phyloP scores from a whole-genome alignment of 1,139 yeast species.

The Suhomyces maxii region DNA sequence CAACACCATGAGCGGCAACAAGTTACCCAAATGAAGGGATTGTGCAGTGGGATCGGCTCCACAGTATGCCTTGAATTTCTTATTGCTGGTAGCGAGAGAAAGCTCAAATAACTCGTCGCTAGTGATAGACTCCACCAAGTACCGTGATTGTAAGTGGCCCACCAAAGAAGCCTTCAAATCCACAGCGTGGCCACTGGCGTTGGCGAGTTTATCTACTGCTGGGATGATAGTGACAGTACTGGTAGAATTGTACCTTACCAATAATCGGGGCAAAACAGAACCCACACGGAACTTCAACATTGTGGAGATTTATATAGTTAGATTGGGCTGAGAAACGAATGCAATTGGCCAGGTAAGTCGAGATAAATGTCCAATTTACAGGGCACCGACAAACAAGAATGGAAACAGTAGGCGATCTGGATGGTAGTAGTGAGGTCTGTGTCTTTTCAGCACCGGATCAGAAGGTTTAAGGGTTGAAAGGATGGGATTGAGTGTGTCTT shows the following conservation, averaged over 20 bases:
- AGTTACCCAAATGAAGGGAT: slow-evolving; percentile 87
- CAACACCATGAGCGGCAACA: slow-evolving; percentile 81
- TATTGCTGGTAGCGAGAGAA: slow-evolving; percentile 30
- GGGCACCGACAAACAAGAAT: no score
- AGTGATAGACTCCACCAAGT: slow-evolving; percentile 49
- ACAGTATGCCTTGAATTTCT: slow-evolving; percentile 65
- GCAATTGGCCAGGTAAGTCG: no score
- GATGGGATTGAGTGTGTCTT: no score
- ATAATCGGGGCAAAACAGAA: background rate
- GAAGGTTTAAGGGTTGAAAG: no score
- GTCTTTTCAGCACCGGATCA: no score
- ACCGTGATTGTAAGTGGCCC: slow-evolving; percentile 46
- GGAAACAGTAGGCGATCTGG: no score
- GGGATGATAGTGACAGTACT: slow-evolving; percentile 40
- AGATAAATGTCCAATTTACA: no score
- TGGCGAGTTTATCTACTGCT: slow-evolving; percentile 29
- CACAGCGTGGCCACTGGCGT: slow-evolving; percentile 21
- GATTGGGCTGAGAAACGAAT: no score
- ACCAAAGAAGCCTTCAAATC: slow-evolving; percentile 44
- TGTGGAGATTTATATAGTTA: background rate
- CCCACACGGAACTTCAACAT: background rate
- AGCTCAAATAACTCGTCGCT: slow-evolving; percentile 46
- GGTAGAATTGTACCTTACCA: slow-evolving; percentile 2
- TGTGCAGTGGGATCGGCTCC: slow-evolving; percentile 97
- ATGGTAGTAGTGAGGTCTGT: no score